Percentiles rank a stretch among this genome's conserved stretches.
Conservation (phyloP, 371 early-diverging fungal genomes). For the Apophysomyces sp. region DNA sequence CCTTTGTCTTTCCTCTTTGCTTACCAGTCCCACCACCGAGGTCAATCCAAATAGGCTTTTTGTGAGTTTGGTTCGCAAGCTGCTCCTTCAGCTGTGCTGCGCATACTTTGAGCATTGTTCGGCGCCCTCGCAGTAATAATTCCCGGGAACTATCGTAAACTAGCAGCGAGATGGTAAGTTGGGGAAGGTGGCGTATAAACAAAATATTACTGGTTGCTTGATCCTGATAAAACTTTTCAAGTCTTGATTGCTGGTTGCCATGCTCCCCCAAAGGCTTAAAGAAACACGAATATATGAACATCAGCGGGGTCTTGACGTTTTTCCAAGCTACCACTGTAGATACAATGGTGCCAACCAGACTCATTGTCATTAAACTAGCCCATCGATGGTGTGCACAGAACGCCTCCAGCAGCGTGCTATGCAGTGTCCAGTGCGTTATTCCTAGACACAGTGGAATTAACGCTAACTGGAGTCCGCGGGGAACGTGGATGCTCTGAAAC, state of each 20-base stretch:
- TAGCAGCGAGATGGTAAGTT: conserved; percentile 3
- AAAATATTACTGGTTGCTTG: conserved; percentile 63
- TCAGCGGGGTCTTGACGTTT: conserved; percentile 41
- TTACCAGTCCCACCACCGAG: conserved; percentile 86
- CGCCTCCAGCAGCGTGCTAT: conserved; percentile 15
- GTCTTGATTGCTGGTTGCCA: conserved; percentile 56
- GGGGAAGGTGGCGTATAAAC: background rate
- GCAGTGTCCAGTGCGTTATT: conserved; percentile 15
- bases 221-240: conserved; percentile 76
- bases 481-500: background rate
- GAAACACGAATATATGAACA: conserved; percentile 74
- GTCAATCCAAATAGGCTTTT: conserved; percentile 73
- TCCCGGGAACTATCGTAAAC: conserved; percentile 65
- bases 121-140: conserved; percentile 74
- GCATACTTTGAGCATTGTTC: conserved; percentile 76
- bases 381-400: conserved; percentile 27
- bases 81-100: conserved; percentile 74
- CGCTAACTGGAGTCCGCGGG: conserved; percentile 5
- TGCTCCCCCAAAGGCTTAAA: conserved; percentile 71
- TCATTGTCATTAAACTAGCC: conserved; percentile 17
- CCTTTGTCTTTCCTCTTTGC: background rate
- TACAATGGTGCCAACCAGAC: conserved; percentile 20
- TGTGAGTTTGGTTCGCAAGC: conserved; percentile 19
- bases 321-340: conserved; percentile 32
- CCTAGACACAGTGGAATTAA: conserved; percentile 24